Conservation (phyloP, 306 rosid genomes). For the Dryas octopetala region DNA sequence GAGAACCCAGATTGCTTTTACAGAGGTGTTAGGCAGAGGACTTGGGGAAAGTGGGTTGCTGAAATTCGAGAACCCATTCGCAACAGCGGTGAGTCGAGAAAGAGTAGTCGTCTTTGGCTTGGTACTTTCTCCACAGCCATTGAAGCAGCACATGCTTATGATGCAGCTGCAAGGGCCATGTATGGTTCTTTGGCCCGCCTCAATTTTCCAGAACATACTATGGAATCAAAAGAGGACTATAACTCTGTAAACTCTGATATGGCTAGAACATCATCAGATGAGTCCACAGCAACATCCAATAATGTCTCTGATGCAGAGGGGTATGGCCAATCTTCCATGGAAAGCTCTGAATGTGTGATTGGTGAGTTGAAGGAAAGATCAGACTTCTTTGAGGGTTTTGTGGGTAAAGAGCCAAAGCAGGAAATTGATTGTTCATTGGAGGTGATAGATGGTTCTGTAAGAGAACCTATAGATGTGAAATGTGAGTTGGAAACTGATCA, state of each 20-base stretch:
- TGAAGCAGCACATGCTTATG: conserved; percentile 87
- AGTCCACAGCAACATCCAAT: background rate
- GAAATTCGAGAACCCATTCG: conserved; percentile 74
- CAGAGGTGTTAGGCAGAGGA: conserved; percentile 91
- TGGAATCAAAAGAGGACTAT: conserved; percentile 7
- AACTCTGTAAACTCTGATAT: conserved; percentile 21
- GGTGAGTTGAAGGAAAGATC: background rate
- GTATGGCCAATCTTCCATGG: background rate
- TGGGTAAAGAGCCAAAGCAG: background rate
- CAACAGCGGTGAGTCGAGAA: conserved; percentile 22
- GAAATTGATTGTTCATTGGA: background rate
- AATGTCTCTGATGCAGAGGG: background rate
- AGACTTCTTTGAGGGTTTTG: background rate
- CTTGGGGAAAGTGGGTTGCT: conserved; percentile 95
- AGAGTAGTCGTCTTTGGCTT: conserved; percentile 73
- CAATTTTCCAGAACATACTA: conserved; percentile 49
- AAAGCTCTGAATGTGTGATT: background rate
- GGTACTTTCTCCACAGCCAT: conserved; percentile 82
- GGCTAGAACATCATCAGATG: conserved; percentile 12
- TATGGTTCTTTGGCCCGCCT: conserved; percentile 71
- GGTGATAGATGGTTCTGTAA: background rate
- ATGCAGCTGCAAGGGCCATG: conserved; percentile 78
- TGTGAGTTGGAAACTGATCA: background rate
- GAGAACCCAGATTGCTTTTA: conserved; percentile 62
- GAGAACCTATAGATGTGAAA: conserved; percentile 10